Percentiles rank a stretch among this genome's conserved stretches.
phyloP scores from a whole-genome alignment of 2,329 filamentous ascomycete genomes.

The Phialophora verrucosa region DNA sequence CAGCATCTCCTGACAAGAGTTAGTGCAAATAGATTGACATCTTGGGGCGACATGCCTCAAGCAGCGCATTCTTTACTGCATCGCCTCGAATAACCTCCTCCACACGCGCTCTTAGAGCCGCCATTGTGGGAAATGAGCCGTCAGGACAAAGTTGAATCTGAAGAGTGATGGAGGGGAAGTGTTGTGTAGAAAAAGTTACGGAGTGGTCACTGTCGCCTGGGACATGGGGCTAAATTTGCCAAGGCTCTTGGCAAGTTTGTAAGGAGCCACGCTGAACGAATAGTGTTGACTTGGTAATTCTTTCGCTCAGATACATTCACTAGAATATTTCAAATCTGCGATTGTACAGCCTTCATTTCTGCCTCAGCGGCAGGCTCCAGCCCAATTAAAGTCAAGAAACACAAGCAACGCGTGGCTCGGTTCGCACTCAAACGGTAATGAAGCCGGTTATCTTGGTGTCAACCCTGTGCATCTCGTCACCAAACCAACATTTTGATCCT shows the following conservation, averaged over 20 bases:
- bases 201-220: not conserved
- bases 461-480: conserved; percentile 39
- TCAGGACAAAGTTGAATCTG: not conserved
- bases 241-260: conserved; percentile 18
- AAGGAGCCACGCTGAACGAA: not conserved
- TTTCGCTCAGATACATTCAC: not conserved
- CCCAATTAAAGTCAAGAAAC: too few relatives aligned
- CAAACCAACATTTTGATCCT: conserved; percentile 39
- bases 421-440: conserved; percentile 13
- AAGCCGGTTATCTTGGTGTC: conserved; percentile 33
- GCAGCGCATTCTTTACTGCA: conserved; percentile 25
- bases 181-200: not conserved
- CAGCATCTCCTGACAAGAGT: conserved; percentile 27
- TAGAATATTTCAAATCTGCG: not conserved
- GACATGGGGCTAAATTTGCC: not conserved
- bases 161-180: not conserved
- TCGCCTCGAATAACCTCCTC: conserved; percentile 25
- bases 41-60: conserved; percentile 22
- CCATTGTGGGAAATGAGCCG: conserved; percentile 18
- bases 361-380: not conserved
- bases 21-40: conserved; percentile 7
- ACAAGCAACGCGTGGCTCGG: not conserved
- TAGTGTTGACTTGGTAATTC: not conserved
- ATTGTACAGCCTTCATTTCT: not conserved
- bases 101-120: conserved; percentile 29